A percentile compares a stretch with the other conserved stretches of the same genome.
phyloP scores from a whole-genome alignment of 1,284 basidiomycete genomes.

The Quambalaria eucalypti region DNA sequence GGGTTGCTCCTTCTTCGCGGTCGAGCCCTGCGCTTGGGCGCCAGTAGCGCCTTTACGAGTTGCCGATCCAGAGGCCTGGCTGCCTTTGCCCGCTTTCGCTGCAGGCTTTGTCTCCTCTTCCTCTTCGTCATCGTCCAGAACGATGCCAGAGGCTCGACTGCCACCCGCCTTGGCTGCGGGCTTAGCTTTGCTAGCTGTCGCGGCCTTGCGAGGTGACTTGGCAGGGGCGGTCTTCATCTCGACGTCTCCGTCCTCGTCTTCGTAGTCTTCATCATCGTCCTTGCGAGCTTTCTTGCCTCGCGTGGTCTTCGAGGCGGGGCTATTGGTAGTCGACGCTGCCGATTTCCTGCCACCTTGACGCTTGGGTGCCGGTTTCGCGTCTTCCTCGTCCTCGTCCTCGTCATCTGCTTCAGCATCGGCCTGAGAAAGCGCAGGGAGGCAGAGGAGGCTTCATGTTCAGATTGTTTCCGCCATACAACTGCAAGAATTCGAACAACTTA shows the following conservation, averaged over 20 bases:
- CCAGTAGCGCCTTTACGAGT: neutral
- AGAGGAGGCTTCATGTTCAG: conserved; percentile 11
- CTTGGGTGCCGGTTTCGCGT: conserved; percentile 2
- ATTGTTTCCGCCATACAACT: conserved; percentile 10
- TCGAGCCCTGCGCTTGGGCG: neutral
- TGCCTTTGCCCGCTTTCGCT: conserved; percentile 39
- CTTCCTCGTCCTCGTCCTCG: conserved; percentile 14
- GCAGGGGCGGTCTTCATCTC: conserved; percentile 24
- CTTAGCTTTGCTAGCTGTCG: conserved; percentile 12
- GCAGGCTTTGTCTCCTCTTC: conserved; percentile 25
- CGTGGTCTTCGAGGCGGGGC: neutral
- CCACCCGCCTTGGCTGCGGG: conserved; percentile 1
- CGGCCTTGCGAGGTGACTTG: conserved; percentile 29
- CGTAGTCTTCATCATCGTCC: conserved; percentile 9
- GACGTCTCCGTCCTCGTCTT: conserved; percentile 25
- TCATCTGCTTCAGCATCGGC: conserved; percentile 18
- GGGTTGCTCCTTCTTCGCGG: conserved; percentile 12
- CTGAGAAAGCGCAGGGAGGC: conserved; percentile 37
- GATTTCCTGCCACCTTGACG: neutral
- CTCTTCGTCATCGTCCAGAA: conserved; percentile 16
- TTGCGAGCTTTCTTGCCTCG: conserved; percentile 11
- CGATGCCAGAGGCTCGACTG: neutral
- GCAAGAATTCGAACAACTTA: too few species aligned
- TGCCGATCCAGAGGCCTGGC: too few species aligned
- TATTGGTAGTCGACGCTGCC: neutral